Base-by-base conservation (phyloP, 2,329 filamentous ascomycete genomes). In the Tolypocladium amazonense region DNA sequence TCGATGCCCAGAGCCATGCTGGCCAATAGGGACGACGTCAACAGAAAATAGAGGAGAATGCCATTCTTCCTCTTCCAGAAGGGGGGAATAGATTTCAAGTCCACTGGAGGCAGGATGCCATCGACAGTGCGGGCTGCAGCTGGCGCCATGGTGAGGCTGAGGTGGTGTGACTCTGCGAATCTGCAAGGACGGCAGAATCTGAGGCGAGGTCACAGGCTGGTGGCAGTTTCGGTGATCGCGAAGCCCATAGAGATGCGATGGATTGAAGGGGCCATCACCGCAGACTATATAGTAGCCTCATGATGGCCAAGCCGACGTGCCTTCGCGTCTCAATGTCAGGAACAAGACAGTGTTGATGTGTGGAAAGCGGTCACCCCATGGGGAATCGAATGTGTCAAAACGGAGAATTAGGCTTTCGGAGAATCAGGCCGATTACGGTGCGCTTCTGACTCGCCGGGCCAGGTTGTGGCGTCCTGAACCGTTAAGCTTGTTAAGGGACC, bases 1-100 rank as follows among this genome's bases (percentile, higher is more conserved):
- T 77, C 75, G 50, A 77, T 76, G 18, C 75, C 75, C 35, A 75
- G 66, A 3, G 75, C 73, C 30, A 73, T 72, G 61, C 74, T 77
- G 39, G 75, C 72, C 38, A 77, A 63, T 1, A 76, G 67, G 5
- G 75, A 77, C 0, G 75, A 77, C 0, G 75, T 77, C 20, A 77
- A 69, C 4, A 77, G 64, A 43, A 77, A 76, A 63, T 77, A 77
- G 4, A 77, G 65, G 20, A 76, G 63, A 3, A 76, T 66, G 1
- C 75, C 75, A 69, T 78, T 78, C 55, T 74, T 76, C 15, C 73
- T 62, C 14, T 66, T 66, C 68, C 70, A 75, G 57, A 75, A 75
- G 0, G 71, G 72, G 0, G 71, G 66, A 6, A 72, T 64, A 0
- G 67, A 55, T 3, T 64, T 61, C 38, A 73, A 60, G 59, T 75